phyloP scores from a whole-genome alignment of 2,329 filamentous ascomycete species.

The Alternaria triticina region DNA sequence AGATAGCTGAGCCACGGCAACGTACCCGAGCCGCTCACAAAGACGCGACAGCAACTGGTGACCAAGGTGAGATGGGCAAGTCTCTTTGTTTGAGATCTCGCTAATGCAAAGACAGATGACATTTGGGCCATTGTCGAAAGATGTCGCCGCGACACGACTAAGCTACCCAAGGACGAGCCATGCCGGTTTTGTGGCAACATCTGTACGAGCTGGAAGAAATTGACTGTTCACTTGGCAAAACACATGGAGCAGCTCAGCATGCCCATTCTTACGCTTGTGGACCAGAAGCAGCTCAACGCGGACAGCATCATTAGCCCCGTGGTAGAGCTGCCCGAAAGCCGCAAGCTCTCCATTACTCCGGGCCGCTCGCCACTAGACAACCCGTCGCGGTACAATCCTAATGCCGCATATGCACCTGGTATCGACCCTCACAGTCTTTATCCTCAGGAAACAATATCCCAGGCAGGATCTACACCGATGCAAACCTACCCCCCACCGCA shows the following conservation, averaged over 20 bases:
- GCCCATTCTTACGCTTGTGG: conserved; percentile 67
- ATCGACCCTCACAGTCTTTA: conserved; percentile 40
- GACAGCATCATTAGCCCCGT: conserved; percentile 49
- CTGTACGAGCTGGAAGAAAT: conserved; percentile 87
- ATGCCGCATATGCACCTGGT: conserved; percentile 39
- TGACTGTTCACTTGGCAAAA: conserved; percentile 90
- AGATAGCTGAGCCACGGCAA: conserved; percentile 79
- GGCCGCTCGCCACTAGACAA: conserved; percentile 40
- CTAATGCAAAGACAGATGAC: conserved; percentile 55
- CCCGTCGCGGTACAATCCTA: conserved; percentile 38
- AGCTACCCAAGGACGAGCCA: conserved; percentile 73
- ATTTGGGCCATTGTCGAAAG: conserved; percentile 80
- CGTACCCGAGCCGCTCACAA: conserved; percentile 62
- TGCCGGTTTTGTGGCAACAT: conserved; percentile 86
- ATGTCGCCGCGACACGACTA: conserved; percentile 74
- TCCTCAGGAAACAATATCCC: conserved; percentile 27
- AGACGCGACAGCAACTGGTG: conserved; percentile 30
- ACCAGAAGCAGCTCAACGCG: conserved; percentile 47
- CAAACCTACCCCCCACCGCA: conserved; percentile 50
- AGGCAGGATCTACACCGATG: conserved; percentile 36
- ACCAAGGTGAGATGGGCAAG: conserved; percentile 30
- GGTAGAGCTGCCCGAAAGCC: conserved; percentile 43
- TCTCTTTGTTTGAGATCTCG: not conserved
- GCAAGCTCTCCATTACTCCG: conserved; percentile 39
- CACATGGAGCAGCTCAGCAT: conserved; percentile 94